Conservation (phyloP, 1,139 yeast species). For the Blastobotrys persicus region DNA sequence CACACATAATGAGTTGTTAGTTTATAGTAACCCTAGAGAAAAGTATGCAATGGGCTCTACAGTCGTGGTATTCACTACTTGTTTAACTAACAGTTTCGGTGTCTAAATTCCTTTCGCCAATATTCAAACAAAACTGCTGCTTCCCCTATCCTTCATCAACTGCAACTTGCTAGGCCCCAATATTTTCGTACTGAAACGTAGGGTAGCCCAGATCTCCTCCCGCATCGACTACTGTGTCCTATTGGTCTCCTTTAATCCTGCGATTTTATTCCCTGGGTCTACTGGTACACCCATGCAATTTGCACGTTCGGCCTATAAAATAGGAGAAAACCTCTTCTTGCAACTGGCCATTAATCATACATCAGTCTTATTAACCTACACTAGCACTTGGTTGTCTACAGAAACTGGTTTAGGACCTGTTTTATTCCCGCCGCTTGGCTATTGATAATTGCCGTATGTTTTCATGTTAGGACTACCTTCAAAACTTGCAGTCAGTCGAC, state of each 20-base stretch:
- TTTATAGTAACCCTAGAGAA: too few relatives aligned
- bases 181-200: background rate
- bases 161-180: background rate
- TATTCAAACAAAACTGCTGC: background rate
- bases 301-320: too few relatives aligned
- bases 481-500: too few relatives aligned
- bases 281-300: background rate
- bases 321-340: background rate
- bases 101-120: constrained; percentile 3
- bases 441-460: background rate
- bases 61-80: too few relatives aligned
- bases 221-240: background rate
- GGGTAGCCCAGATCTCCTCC: background rate
- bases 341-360: background rate
- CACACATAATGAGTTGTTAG: background rate
- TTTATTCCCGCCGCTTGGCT: background rate
- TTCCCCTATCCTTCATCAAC: background rate
- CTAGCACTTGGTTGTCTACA: background rate
- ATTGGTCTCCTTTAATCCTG: background rate
- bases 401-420: background rate
- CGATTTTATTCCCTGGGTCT: background rate
- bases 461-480: too few relatives aligned
- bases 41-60: background rate
- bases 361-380: background rate
- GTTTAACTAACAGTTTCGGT: too few relatives aligned